Evolutionary conservation across 164 flowering plant genomes (phyloP).

Genomic region (Aristolochia fimbriata): DNA sequence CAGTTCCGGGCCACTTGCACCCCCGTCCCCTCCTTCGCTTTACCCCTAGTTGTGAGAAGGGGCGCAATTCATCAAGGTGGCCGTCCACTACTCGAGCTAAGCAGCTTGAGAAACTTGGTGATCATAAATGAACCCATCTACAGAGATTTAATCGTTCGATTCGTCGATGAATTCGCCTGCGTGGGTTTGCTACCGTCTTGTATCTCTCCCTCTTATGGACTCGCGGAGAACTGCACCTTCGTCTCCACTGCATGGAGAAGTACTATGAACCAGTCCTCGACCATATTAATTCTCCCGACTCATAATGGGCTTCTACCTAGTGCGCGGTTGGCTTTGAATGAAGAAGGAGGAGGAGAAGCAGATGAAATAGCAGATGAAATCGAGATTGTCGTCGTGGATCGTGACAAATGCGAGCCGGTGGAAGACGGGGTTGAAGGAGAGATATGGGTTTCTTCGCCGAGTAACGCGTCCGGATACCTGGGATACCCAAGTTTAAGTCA

Average conservation of each 20-base stretch:
- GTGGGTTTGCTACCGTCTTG: slow-evolving; percentile 32
- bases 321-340: slow-evolving; percentile 35
- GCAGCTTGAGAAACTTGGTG: slow-evolving; percentile 43
- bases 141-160: slow-evolving; percentile 27
- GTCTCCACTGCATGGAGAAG: slow-evolving; percentile 69
- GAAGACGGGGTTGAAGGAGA: slow-evolving; percentile 67
- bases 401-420: slow-evolving; percentile 40
- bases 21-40: slow-evolving; percentile 64
- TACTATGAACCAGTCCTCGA: neutral
- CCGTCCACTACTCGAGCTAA: slow-evolving; percentile 21
- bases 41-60: slow-evolving; percentile 51
- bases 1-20: slow-evolving; percentile 47
- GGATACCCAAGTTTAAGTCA: slow-evolving; percentile 43
- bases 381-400: slow-evolving; percentile 39
- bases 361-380: slow-evolving; percentile 18
- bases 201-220: slow-evolving; percentile 61
- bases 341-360: slow-evolving; percentile 12
- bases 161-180: slow-evolving; percentile 25
- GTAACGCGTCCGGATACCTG: slow-evolving; percentile 57
- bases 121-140: slow-evolving; percentile 67
- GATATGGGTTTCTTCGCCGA: slow-evolving; percentile 63
- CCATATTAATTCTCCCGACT: slow-evolving; percentile 19
- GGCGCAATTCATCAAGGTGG: slow-evolving; percentile 30
- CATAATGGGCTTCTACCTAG: slow-evolving; percentile 45
- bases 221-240: slow-evolving; percentile 76